A percentile compares a stretch with the other conserved stretches of the same genome.
phyloP scores from a whole-genome alignment of 495 filamentous ascomycete species.

The Hypoxylon fuscum region DNA sequence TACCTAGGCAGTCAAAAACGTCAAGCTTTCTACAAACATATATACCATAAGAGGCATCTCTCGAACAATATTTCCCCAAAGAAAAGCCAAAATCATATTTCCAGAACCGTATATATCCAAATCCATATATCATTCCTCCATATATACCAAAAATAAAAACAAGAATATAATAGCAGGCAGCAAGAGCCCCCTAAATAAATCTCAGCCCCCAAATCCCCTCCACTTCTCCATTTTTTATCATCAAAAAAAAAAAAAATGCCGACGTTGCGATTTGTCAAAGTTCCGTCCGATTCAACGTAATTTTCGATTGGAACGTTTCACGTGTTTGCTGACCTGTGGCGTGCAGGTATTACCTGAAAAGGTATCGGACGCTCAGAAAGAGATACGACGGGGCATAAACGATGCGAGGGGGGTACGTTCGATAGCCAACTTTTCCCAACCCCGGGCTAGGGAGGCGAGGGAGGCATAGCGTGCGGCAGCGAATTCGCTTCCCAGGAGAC shows the following conservation, averaged over 20 bases:
- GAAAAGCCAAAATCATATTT: slow-evolving; percentile 18
- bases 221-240: too few relatives aligned
- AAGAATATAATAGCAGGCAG: slow-evolving; percentile 21
- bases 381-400: slow-evolving; percentile 70
- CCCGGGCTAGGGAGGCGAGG: too few relatives aligned
- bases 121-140: background rate
- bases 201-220: slow-evolving; percentile 2
- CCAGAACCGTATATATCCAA: slow-evolving; percentile 10
- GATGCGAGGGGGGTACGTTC: background rate
- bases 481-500: slow-evolving; percentile 9
- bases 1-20: too few relatives aligned
- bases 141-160: slow-evolving; percentile 10
- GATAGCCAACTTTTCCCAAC: background rate
- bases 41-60: too few relatives aligned
- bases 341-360: slow-evolving; percentile 90
- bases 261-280: background rate
- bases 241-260: too few relatives aligned
- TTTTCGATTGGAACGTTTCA: slow-evolving; percentile 6
- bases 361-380: slow-evolving; percentile 86
- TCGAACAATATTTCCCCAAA: too few relatives aligned
- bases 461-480: slow-evolving; percentile 12
- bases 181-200: slow-evolving; percentile 4
- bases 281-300: slow-evolving; percentile 26
- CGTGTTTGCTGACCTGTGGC: slow-evolving; percentile 25
- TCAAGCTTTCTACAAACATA: too few relatives aligned